phyloP scores from a whole-genome alignment of 2,329 filamentous ascomycete genomes.

The Phaeomoniella chlamydospora region DNA sequence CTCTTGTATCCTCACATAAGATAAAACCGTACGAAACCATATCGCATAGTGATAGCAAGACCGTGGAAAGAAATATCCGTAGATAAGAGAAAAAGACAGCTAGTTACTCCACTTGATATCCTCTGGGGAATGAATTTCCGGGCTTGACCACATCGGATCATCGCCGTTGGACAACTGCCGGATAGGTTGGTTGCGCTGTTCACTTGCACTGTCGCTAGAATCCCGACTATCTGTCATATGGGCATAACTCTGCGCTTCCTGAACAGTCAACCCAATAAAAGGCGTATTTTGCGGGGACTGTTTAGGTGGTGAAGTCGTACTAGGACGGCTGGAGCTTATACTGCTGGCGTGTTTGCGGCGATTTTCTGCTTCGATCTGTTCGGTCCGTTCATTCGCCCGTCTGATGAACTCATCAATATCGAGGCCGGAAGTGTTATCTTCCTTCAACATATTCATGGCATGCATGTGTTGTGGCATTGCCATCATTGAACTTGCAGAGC shows the following conservation, averaged over 20 bases:
- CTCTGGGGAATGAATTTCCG: not conserved
- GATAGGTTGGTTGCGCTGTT: not conserved
- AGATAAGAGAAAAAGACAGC: no score
- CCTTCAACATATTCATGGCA: constrained; percentile 17
- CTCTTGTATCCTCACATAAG: no score
- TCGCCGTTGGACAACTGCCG: not conserved
- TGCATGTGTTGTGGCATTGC: constrained; percentile 25
- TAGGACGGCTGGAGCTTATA: not conserved
- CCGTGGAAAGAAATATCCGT: no score
- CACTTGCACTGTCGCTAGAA: not conserved
- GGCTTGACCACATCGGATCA: constrained; percentile 23
- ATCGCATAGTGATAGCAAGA: no score
- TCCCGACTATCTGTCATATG: constrained; percentile 5
- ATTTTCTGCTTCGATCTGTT: constrained; percentile 9
- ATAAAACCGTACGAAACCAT: no score
- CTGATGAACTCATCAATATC: constrained; percentile 29
- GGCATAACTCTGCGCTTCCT: constrained; percentile 11
- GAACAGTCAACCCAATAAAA: constrained; percentile 8
- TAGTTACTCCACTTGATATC: not conserved
- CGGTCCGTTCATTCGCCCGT: constrained; percentile 9
- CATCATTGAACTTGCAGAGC: constrained; percentile 22
- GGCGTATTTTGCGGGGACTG: not conserved
- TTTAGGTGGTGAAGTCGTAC: not conserved
- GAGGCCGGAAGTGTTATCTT: constrained; percentile 22
- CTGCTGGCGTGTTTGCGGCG: constrained; percentile 6